Evolutionary conservation across 768 basidiomycete genomes (phyloP).

Genomic region (Pleurotus giganteus): DNA sequence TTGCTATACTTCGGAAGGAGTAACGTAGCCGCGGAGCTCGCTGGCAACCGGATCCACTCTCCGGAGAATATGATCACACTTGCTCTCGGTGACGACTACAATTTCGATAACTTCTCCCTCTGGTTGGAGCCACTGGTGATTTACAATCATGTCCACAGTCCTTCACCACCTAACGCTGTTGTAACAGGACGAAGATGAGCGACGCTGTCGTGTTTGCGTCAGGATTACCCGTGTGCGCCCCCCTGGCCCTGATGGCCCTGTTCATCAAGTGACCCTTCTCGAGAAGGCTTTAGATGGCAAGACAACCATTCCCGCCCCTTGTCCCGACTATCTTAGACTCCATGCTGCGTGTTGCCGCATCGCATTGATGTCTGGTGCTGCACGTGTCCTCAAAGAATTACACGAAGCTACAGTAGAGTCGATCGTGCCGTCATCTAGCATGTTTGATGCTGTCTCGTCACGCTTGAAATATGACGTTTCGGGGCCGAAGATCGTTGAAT

Average conservation of each 20-base stretch:
- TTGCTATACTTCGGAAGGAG: neutral
- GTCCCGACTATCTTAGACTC: conserved; percentile 5
- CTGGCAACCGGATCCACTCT: conserved; percentile 26
- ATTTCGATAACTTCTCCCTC: conserved; percentile 26
- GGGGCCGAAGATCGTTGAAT: conserved; percentile 15
- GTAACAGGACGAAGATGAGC: neutral
- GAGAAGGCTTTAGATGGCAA: neutral
- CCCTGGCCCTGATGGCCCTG: neutral
- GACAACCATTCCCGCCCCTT: neutral
- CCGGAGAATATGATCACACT: conserved; percentile 32
- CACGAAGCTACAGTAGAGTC: neutral
- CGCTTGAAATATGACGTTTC: neutral
- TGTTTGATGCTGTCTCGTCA: neutral
- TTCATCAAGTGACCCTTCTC: neutral
- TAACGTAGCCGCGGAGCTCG: conserved; percentile 18
- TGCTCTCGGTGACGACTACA: conserved; percentile 12
- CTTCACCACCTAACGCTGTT: no score
- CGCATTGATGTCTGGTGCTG: conserved; percentile 10
- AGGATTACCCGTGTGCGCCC: neutral
- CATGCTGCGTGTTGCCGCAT: conserved; percentile 12
- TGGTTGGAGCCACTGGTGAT: conserved; percentile 27
- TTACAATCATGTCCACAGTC: no score
- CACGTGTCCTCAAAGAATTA: conserved; percentile 1
- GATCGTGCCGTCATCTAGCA: neutral
- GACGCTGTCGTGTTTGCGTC: neutral